These are phyloP conservation scores for Emiliania huxleyi DNA, from an alignment of 78 protist genomes.

Conservation along the genomic window DNA sequence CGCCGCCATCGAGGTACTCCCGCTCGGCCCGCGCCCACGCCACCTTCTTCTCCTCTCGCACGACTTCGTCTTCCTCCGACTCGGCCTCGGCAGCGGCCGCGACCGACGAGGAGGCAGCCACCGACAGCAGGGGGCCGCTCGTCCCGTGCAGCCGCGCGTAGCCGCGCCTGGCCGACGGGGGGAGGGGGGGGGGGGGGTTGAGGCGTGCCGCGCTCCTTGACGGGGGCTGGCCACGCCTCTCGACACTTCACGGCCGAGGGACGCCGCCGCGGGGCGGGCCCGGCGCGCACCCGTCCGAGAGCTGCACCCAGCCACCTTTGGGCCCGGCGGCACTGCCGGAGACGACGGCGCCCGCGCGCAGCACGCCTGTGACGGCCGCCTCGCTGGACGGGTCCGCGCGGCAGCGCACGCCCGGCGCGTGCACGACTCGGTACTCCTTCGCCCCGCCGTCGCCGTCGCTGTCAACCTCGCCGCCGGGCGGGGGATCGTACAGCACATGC, in stretches of 20 bases:
- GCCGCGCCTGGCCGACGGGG: too few species aligned
- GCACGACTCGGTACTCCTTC: not conserved
- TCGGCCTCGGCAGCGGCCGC: too few species aligned
- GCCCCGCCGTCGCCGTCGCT: not conserved
- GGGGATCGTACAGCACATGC: not conserved
- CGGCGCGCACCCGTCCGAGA: not conserved
- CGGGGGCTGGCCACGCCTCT: too few species aligned
- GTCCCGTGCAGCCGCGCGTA: not conserved
- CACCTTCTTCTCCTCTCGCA: not conserved
- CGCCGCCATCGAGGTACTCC: not conserved
- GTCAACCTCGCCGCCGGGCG: not conserved
- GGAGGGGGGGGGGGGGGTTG: too few species aligned
- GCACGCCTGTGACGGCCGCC: not conserved
- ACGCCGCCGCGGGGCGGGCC: too few species aligned
- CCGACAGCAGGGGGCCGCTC: not conserved
- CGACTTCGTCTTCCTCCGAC: not conserved
- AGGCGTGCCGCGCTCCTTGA: too few species aligned
- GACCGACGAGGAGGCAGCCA: not conserved
- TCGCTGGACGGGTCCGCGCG: not conserved
- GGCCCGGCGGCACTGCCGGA: not conserved
- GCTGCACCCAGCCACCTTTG: not conserved
- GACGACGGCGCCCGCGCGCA: not conserved
- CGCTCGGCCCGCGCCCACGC: not conserved
- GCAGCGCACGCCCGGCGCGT: not conserved
- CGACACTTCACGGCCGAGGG: too few species aligned